Conservation (phyloP, 495 filamentous ascomycete species). For the Immersiella caudata region DNA sequence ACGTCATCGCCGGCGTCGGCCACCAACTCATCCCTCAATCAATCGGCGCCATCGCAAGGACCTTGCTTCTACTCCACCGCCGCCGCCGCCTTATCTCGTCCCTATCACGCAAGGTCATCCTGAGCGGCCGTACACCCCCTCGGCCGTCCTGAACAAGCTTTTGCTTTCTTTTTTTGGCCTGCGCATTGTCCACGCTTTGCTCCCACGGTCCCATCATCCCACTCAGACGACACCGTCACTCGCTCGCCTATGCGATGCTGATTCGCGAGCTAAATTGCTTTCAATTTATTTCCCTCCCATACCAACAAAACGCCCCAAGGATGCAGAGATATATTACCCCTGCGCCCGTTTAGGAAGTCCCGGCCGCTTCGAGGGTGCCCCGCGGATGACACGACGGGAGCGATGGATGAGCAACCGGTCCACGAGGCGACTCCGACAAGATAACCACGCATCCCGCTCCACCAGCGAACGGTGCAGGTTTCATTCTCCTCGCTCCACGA, state of each 20-base stretch:
- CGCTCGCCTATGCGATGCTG: background rate
- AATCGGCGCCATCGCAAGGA: background rate
- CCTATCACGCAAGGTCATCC: background rate
- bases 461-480: background rate
- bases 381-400: background rate
- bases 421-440: background rate
- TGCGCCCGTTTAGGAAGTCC: constrained; percentile 17
- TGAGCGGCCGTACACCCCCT: constrained; percentile 11
- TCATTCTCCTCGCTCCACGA: background rate
- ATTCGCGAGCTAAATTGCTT: constrained; percentile 17
- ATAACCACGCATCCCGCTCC: constrained; percentile 1
- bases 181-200: background rate
- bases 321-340: constrained; percentile 16
- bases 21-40: background rate
- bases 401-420: background rate
- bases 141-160: background rate
- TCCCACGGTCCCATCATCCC: background rate
- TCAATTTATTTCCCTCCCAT: constrained; percentile 8
- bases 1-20: background rate
- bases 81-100: background rate
- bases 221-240: constrained; percentile 17
- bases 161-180: constrained; percentile 2
- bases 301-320: constrained; percentile 8
- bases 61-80: background rate
- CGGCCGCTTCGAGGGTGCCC: background rate